phyloP scores from a whole-genome alignment of 2,329 filamentous ascomycete genomes.

The Setomelanomma holmii region DNA sequence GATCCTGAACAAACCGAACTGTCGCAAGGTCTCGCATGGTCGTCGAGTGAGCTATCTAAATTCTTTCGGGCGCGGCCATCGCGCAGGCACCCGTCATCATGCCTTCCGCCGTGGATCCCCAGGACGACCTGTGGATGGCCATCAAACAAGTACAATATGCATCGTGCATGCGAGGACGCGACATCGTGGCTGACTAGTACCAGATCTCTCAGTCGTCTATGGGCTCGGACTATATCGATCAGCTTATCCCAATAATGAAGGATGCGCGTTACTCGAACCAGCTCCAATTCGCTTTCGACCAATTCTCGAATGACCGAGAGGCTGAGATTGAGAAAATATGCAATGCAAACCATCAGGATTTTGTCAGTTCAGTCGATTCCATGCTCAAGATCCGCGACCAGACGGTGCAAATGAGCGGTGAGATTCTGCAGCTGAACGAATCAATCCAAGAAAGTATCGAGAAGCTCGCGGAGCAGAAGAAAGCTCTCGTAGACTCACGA shows the following conservation, averaged over 20 bases:
- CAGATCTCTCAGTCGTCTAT: constrained; percentile 93
- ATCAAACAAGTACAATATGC: constrained; percentile 56
- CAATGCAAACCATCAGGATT: constrained; percentile 95
- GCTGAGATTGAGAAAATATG: constrained; percentile 92
- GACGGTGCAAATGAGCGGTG: constrained; percentile 84
- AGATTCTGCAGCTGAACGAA: constrained; percentile 91
- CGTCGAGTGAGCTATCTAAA: not conserved
- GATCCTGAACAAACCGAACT: not conserved
- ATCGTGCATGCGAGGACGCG: not conserved
- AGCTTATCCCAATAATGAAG: constrained; percentile 91
- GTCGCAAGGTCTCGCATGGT: not conserved
- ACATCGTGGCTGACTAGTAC: constrained; percentile 13
- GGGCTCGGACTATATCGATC: constrained; percentile 93
- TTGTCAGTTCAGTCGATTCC: constrained; percentile 90
- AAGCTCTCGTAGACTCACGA: constrained; percentile 88
- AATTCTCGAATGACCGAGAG: constrained; percentile 87
- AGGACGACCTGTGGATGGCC: constrained; percentile 57
- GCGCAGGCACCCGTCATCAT: constrained; percentile 28
- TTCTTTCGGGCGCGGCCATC: constrained; percentile 1
- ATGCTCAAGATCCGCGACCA: constrained; percentile 91
- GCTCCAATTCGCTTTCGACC: constrained; percentile 78
- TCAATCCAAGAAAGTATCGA: constrained; percentile 96
- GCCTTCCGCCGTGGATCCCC: constrained; percentile 50
- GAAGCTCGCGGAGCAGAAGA: constrained; percentile 92
- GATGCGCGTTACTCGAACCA: constrained; percentile 82